Evolutionary conservation across 305 asterid species (phyloP).

Genomic region (Euphrasia arctica): DNA sequence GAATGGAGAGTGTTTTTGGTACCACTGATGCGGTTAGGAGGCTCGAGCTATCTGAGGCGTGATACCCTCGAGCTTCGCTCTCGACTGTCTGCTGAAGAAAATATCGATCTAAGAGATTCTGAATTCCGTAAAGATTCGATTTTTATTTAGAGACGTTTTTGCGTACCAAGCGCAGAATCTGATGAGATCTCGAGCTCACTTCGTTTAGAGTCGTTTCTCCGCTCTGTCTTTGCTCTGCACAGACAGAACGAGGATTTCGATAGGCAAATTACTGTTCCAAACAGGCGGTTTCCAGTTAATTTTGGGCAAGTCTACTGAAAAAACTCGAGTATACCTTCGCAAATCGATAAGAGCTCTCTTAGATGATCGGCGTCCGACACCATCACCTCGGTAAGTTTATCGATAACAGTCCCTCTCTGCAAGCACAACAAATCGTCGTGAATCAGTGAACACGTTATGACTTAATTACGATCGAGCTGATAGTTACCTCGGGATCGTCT

Average conservation of each 20-base stretch:
- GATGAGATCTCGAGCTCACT: conserved; percentile 91
- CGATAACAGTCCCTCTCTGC: conserved; percentile 87
- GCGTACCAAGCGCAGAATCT: conserved; percentile 81
- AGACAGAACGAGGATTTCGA: no score
- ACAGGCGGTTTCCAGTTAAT: no score
- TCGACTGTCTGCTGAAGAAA: conserved; percentile 59
- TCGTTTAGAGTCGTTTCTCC: conserved; percentile 90
- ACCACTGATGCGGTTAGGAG: conserved; percentile 89
- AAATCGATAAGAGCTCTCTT: conserved; percentile 56
- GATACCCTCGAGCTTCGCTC: conserved; percentile 57
- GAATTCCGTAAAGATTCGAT: neutral
- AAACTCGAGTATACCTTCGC: conserved; percentile 47
- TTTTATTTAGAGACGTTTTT: conserved; percentile 2
- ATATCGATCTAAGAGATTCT: no score
- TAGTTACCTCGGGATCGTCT: conserved; percentile 93
- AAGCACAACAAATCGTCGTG: neutral
- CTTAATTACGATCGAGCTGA: neutral
- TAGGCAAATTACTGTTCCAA: no score
- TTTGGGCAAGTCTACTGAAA: no score
- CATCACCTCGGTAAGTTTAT: conserved; percentile 73
- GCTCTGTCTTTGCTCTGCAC: conserved; percentile 78
- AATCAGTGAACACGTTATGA: neutral
- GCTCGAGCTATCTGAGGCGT: conserved; percentile 51
- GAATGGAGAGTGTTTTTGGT: conserved; percentile 24
- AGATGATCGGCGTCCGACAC: conserved; percentile 61